Conservation (phyloP, 179 eudicot genomes). For the Dionaea muscipula region DNA sequence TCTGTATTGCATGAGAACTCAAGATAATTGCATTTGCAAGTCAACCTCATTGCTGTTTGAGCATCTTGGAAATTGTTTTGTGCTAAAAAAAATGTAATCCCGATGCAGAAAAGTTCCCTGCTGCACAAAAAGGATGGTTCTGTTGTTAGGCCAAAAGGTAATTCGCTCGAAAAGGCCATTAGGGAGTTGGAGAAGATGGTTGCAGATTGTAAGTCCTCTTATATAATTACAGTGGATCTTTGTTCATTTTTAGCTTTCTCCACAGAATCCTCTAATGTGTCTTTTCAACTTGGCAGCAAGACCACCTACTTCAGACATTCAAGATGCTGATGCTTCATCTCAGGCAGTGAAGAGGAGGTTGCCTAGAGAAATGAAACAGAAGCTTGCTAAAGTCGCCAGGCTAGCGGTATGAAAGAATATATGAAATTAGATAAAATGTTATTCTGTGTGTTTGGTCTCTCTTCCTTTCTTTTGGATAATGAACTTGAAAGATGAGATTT, state of each 20-base stretch:
- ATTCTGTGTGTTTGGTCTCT: background rate
- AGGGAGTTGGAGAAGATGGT: slow-evolving; percentile 88
- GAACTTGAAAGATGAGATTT: background rate
- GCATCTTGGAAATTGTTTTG: too few relatives aligned
- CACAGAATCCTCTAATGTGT: background rate
- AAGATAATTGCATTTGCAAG: background rate
- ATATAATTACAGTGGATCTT: background rate
- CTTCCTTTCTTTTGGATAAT: background rate
- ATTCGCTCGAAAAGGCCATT: slow-evolving; percentile 74
- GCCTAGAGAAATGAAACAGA: slow-evolving; percentile 82
- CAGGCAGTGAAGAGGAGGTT: slow-evolving; percentile 85
- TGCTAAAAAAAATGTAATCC: background rate
- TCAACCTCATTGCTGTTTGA: too few relatives aligned
- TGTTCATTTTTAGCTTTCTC: background rate
- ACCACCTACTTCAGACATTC: slow-evolving; percentile 60
- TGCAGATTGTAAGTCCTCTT: slow-evolving; percentile 65
- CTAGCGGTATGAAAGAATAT: slow-evolving; percentile 47
- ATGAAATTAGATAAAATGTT: background rate
- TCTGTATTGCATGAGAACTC: too few relatives aligned
- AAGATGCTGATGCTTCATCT: slow-evolving; percentile 60
- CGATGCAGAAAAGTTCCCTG: slow-evolving; percentile 41
- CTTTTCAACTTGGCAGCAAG: slow-evolving; percentile 38
- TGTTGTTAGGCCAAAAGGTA: slow-evolving; percentile 40
- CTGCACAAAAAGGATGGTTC: slow-evolving; percentile 71
- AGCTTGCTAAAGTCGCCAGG: slow-evolving; percentile 94